Base-by-base conservation (phyloP, 352 stramenopile genomes). In the Globisporangium apiculatum region DNA sequence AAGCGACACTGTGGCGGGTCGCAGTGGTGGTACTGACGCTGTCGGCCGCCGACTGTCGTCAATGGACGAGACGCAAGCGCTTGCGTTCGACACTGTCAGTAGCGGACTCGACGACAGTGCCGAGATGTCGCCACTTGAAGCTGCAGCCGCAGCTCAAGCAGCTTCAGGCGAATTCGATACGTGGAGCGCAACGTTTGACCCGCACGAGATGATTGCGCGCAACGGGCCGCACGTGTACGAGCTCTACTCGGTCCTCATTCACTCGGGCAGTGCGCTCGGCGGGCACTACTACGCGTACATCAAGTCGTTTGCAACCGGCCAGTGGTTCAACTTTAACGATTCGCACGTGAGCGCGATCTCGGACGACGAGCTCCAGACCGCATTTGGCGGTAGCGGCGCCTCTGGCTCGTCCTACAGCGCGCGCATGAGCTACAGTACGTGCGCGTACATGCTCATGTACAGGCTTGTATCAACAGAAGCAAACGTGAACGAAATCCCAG, bases 211-310 rank as follows among this genome's bases (percentile, higher is more conserved):
- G 64, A 83, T 90, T 15, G 67, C 83, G 36, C 73, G 74, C 18
- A 75, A 70, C 2, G 84, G 84, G 2, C 79, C 84, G 41, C 74
- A 86, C 48, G 79, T 95, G 47, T 97, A 97, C 64, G 87, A 97
- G 62, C 69, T 98, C 51, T 96, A 97, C 66, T 96, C 84, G 24
- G 86, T 98, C 31, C 71, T 98, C 7, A 94, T 97, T 48, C 91
- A 98, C 69, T 93, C 77, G 41, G 92, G 92, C n/a, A 96, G 91
- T 53, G 89, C 92, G 2, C 65, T 95, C 18, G 86, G 87, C 24
- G 92, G 92, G 10, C 92, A 98, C 68, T 98, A 98, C 69, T 97
- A 96, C 64, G 90, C 91, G 31, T 98, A 96, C 72, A 98, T 98
- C 61, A 92, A 91, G 60, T 89, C 79, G 55, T 71, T 94, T 24